Base-by-base conservation (phyloP, 1,284 basidiomycete species). In the Marasmius sp. region DNA sequence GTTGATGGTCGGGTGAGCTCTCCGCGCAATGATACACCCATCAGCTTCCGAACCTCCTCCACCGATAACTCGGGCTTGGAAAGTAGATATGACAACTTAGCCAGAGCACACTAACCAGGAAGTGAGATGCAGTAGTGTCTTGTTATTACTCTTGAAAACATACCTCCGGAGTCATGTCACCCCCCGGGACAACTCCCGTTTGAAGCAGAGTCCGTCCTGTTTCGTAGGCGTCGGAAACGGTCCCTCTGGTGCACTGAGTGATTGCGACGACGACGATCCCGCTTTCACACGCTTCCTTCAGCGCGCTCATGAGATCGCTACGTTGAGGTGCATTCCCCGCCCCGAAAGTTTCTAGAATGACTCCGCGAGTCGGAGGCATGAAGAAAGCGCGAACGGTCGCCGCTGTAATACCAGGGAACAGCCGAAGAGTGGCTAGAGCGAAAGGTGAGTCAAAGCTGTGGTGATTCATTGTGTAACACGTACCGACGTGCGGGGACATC, bases 141-240 rank as follows among this genome's bases (percentile, higher is more conserved):
- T 49, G 55, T 20, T 43, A 39, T 36, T 38, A 59, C 50, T 36
- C 57, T 37, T 38, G 36, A 37, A 62, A 53, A 34, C 68, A 6
- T 64, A 92, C 93, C 84, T 97, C 95, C 12, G 94, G 93, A 1
- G 95, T 97, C 95, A 97, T 97, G 73, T 97, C 95, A 33, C 85
- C 87, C 9, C 92, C 92, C 0, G 91, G 82, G 27, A 94, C 83
- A 33, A 94, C 87, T 1, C 93, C 92, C n/a, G 79, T 81, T 59
- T 85, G 82, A 16, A 89, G 78, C 7, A 97, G 78, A 5, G 86
- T 86, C 65, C 88, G 82, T 6, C 94, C 94, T 14, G 93, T 90
- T 70, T 92, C 92, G 68, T 97, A 96, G 6, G 86, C 84, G 68
- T 88, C 85, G 1, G 88, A 89, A 16, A 95, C 92, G 3, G 89